phyloP scores from a whole-genome alignment of 1,284 basidiomycete genomes.

The Trichosporon inkin region DNA sequence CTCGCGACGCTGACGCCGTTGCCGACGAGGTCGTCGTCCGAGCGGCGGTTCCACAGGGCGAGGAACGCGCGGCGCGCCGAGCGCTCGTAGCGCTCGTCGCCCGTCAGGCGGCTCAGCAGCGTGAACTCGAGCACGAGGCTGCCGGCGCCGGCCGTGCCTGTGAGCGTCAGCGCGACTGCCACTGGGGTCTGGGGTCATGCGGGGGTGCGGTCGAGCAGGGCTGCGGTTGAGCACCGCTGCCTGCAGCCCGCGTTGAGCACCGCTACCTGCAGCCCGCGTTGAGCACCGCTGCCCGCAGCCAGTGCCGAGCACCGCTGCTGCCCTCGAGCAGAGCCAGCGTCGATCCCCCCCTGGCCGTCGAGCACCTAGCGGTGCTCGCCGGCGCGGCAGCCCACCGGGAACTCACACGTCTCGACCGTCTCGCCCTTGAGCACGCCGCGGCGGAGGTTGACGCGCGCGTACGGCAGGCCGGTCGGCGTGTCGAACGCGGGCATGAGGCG shows the following conservation, averaged over 20 bases:
- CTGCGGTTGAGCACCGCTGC: too few relatives aligned
- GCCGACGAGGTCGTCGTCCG: constrained; percentile 73
- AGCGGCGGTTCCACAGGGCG: constrained; percentile 72
- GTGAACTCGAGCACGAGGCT: constrained; percentile 88
- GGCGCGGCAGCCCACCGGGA: too few relatives aligned
- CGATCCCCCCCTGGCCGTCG: too few relatives aligned
- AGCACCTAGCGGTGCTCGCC: too few relatives aligned
- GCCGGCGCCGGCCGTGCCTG: constrained; percentile 87
- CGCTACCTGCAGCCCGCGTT: too few relatives aligned
- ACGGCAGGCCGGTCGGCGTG: constrained; percentile 82
- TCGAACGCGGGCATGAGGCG: constrained; percentile 81
- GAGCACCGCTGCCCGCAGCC: constrained; percentile 54
- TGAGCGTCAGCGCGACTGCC: too few relatives aligned
- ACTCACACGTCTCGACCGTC: constrained; percentile 45
- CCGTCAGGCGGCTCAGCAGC: constrained; percentile 80
- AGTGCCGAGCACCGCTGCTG: background rate
- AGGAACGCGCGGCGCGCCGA: background rate
- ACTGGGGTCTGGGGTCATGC: too few relatives aligned
- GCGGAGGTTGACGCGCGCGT: constrained; percentile 63
- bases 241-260: too few relatives aligned
- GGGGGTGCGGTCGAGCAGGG: too few relatives aligned
- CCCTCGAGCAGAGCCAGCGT: too few relatives aligned
- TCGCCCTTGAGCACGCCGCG: constrained; percentile 40
- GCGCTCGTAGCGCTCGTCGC: constrained; percentile 74
- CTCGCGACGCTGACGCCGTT: constrained; percentile 74